phyloP scores from a whole-genome alignment of 192 early-diverging fungal genomes.

The Chytriomyces sp. region DNA sequence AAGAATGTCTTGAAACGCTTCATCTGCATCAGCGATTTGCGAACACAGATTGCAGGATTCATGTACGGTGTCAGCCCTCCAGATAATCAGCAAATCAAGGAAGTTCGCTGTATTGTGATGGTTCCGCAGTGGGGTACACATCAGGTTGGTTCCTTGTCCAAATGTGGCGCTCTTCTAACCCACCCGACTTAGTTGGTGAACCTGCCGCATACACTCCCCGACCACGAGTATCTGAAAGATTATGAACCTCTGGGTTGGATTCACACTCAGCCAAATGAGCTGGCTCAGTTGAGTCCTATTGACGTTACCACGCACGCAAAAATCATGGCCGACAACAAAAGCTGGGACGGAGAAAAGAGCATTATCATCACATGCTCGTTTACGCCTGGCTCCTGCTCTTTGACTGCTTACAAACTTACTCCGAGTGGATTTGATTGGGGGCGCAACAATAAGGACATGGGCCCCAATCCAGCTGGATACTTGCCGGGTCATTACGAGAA shows the following conservation, averaged over 20 bases:
- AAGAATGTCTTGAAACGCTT: slow-evolving; percentile 99
- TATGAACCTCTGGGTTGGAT: slow-evolving; percentile 98
- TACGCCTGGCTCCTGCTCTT: slow-evolving; percentile 95
- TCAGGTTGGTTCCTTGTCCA: slow-evolving; percentile 28
- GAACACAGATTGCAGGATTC: slow-evolving; percentile 94
- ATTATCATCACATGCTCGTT: slow-evolving; percentile 93
- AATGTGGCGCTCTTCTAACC: too few relatives aligned
- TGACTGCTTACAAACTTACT: slow-evolving; percentile 94
- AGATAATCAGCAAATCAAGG: slow-evolving; percentile 92
- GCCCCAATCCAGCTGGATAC: slow-evolving; percentile 83
- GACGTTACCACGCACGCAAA: slow-evolving; percentile 91
- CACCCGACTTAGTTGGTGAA: slow-evolving; percentile 92
- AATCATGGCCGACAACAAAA: slow-evolving; percentile 80
- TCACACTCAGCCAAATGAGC: slow-evolving; percentile 94
- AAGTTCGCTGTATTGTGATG: slow-evolving; percentile 89
- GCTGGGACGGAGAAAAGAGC: slow-evolving; percentile 95
- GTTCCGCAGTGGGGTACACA: slow-evolving; percentile 99
- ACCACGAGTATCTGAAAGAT: slow-evolving; percentile 88
- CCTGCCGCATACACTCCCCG: slow-evolving; percentile 85
- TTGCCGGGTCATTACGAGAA: slow-evolving; percentile 88
- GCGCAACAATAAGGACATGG: slow-evolving; percentile 83
- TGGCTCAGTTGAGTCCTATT: slow-evolving; percentile 84
- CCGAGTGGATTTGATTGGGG: slow-evolving; percentile 99
- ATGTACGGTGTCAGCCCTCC: slow-evolving; percentile 90
- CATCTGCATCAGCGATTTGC: slow-evolving; percentile 90